Evolutionary conservation across 1,284 basidiomycete genomes (phyloP).

Genomic region (Agroathelia rolfsii): DNA sequence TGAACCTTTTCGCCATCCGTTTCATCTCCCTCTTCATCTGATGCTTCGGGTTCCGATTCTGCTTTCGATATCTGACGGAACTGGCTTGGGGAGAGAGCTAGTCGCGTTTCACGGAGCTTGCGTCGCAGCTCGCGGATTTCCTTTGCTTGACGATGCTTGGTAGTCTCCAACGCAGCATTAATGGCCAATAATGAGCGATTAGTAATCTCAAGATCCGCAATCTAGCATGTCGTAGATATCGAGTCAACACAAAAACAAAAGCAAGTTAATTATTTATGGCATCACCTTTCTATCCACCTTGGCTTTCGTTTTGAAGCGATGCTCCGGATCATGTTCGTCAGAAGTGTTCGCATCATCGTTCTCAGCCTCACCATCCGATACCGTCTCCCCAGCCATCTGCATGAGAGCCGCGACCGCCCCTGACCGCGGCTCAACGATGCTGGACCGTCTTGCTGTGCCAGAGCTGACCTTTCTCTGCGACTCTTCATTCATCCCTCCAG

Average conservation of each 20-base stretch:
- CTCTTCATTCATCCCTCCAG: too few relatives aligned
- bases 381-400: constrained; percentile 19
- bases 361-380: constrained; percentile 18
- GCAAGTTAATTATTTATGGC: constrained; percentile 2
- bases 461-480: too few relatives aligned
- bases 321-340: constrained; percentile 29
- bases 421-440: constrained; percentile 12
- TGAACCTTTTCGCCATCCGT: too few relatives aligned
- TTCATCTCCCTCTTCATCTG: constrained; percentile 32
- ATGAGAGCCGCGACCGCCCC: constrained; percentile 17
- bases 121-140: constrained; percentile 70
- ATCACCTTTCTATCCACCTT: constrained; percentile 72
- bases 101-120: constrained; percentile 66
- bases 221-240: constrained; percentile 34
- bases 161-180: constrained; percentile 63
- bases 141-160: constrained; percentile 67
- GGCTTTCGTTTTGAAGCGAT: constrained; percentile 52
- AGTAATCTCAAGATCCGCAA: constrained; percentile 76
- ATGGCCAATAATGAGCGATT: constrained; percentile 71
- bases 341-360: constrained; percentile 19
- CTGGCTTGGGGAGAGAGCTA: constrained; percentile 58
- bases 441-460: constrained; percentile 9
- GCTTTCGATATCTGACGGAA: constrained; percentile 48
- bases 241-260: constrained; percentile 6
- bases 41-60: constrained; percentile 27